Conservation (phyloP, 176 grass and related monocot genomes). For the Carex pumila region DNA sequence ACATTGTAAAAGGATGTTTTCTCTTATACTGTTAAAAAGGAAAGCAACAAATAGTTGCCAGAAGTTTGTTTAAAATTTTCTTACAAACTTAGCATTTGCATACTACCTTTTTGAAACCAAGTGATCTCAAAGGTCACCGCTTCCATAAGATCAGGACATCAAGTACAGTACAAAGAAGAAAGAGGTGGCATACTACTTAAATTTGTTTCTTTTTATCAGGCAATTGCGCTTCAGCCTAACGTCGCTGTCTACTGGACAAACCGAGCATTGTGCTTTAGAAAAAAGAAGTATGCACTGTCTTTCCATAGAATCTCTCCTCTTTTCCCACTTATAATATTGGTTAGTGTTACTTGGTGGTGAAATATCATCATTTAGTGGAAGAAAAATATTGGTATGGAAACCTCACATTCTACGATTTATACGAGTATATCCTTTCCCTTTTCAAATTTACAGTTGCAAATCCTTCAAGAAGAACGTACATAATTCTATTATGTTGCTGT, state of each 20-base stretch:
- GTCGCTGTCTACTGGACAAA: constrained; percentile 81
- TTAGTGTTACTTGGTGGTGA: background rate
- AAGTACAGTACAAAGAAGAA: background rate
- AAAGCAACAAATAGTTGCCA: background rate
- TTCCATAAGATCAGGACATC: background rate
- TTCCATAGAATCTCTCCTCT: background rate
- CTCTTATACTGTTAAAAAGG: background rate
- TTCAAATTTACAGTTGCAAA: background rate
- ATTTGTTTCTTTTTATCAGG: constrained; percentile 31
- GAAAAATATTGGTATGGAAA: background rate
- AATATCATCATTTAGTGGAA: background rate
- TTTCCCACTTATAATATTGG: background rate
- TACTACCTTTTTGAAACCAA: background rate
- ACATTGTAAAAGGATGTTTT: background rate
- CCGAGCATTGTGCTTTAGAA: constrained; percentile 57
- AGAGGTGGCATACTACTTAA: background rate
- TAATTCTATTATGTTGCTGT: background rate
- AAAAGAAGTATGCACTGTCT: constrained; percentile 41
- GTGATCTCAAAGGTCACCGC: background rate
- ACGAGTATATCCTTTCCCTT: background rate
- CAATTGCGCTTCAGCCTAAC: constrained; percentile 67
- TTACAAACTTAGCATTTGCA: background rate
- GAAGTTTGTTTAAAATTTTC: background rate
- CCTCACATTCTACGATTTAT: background rate
- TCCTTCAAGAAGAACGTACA: background rate